Base-by-base conservation (phyloP, 306 rosid species). In the Cicer cuneatum region DNA sequence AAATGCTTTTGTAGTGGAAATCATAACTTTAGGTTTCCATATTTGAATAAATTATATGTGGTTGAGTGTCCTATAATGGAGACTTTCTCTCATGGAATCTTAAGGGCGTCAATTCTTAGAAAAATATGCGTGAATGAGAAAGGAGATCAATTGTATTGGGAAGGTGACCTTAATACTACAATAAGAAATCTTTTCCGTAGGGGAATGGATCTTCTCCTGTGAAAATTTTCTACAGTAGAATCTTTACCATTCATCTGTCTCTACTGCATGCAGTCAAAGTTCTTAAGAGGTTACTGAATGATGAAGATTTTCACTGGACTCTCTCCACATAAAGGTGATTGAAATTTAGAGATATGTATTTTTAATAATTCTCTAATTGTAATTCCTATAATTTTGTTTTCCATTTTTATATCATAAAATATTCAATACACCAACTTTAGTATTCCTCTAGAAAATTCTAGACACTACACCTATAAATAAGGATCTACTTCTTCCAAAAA, bases 51-150 rank as follows among this genome's bases (percentile, higher is more conserved):
- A 21, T 35, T 81, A 37, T 62, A 75, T 62, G 67, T 37, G 41
- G 84, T 81, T 61, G 81, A 75, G 46, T 81, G 84, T 56, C 78
- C 78, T 70, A 24, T 47, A 75, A 69, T 81, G 84, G 81, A 69
- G 58, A 81, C 81, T 52, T 81, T 81, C 57, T 75, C 78, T 21
- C 14, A 46, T 7, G 81, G 84, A 62, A 70, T 81, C 63, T 70
- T 75, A 46, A 70, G 81, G 58, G 78, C 81, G 24, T 81, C 84
- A 14, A 75, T 75, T 35, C 84, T 81, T 13, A 62, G 84, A 75
- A 75, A 6, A 64, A 9, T 81, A 62, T 38, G 18, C 45, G 54
- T 70, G 65, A 81, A 72, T 11, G 14, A 37, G 48, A 66, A 81
- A 18, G 84, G 74, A 43, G 84, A 81, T 75, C 69, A 45, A 21